These are phyloP conservation scores for Neurospora sp. DNA, from an alignment of 495 filamentous ascomycete species.

Conservation along the genomic window DNA sequence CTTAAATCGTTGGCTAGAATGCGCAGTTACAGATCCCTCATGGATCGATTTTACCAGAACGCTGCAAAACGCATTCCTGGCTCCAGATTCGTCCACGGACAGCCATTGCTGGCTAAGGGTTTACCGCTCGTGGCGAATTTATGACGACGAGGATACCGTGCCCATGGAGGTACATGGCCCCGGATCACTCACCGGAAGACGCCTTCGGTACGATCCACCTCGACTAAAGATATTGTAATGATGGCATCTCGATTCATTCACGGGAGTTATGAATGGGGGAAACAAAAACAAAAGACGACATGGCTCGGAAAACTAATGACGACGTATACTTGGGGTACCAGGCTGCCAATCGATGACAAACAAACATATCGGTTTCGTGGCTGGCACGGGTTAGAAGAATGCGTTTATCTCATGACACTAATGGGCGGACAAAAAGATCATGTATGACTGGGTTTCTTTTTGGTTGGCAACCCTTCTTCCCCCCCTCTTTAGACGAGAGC, in stretches of 20 bases:
- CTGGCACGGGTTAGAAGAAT: not conserved
- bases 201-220: not conserved
- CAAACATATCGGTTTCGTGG: not conserved
- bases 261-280: conserved; percentile 22
- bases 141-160: not conserved
- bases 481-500: not conserved
- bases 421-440: not conserved
- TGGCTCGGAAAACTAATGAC: conserved; percentile 16
- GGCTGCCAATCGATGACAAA: not conserved
- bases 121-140: not conserved
- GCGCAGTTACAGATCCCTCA: not conserved
- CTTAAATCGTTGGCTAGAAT: conserved; percentile 26
- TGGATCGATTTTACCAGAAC: not conserved
- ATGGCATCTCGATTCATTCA: conserved; percentile 25
- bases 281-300: conserved; percentile 8
- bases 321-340: conserved; percentile 8
- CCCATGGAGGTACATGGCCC: not conserved
- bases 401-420: not conserved
- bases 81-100: not conserved
- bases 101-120: not conserved
- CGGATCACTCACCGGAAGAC: not conserved
- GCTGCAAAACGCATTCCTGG: not conserved
- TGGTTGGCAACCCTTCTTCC: not conserved
- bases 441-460: not conserved
- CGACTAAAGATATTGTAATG: conserved; percentile 11